Conservation (phyloP, 169 alveolate genomes). For the Plasmodium blacklocki region DNA sequence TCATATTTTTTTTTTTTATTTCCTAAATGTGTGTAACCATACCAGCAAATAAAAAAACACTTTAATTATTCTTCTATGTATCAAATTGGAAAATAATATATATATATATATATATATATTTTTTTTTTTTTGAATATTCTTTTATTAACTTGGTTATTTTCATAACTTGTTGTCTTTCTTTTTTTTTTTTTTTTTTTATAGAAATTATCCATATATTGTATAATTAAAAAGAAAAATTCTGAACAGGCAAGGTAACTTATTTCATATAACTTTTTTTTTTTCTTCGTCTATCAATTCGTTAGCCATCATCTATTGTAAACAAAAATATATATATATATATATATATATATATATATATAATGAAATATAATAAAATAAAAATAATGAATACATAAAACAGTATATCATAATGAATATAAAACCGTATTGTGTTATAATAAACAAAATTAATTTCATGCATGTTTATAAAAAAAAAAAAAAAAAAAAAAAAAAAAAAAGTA, state of each 20-base stretch:
- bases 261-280: slow-evolving; percentile 35
- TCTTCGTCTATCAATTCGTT: slow-evolving; percentile 70
- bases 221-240: slow-evolving; percentile 47
- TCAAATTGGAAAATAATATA: slow-evolving; percentile 20
- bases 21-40: slow-evolving; percentile 27
- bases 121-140: background rate
- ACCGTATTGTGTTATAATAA: no score
- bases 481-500: background rate
- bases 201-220: slow-evolving; percentile 14
- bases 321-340: slow-evolving; percentile 14
- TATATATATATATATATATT: slow-evolving; percentile 3
- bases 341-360: slow-evolving; percentile 15
- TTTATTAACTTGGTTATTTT: background rate
- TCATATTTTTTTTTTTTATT: slow-evolving; percentile 42
- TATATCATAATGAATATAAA: no score
- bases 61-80: slow-evolving; percentile 8
- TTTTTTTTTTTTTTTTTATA: slow-evolving; percentile 43
- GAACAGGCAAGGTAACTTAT: slow-evolving; percentile 49
- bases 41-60: background rate
- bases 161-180: slow-evolving; percentile 1
- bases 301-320: slow-evolving; percentile 61
- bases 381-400: no score
- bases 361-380: background rate
- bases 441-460: no score
- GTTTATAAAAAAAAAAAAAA: background rate